Evolutionary conservation across 768 basidiomycete genomes (phyloP).

Genomic region (Mycena galericulata): DNA sequence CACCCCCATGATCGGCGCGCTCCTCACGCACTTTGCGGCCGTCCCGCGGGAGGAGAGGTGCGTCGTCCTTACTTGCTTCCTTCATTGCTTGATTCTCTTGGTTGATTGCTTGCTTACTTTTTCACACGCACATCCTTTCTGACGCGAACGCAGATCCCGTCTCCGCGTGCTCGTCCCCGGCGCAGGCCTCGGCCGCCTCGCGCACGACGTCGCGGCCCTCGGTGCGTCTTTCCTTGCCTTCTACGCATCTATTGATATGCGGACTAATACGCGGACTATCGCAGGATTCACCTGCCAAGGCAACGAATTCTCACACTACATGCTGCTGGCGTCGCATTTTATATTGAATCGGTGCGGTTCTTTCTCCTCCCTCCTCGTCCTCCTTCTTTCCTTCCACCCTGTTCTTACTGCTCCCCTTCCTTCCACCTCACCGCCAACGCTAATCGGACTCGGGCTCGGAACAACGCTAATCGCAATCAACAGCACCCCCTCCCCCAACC

Average conservation of each 20-base stretch:
- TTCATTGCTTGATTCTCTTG: no score
- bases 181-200: constrained; percentile 88
- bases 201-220: constrained; percentile 86
- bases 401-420: not conserved
- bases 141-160: constrained; percentile 54
- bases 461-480: constrained; percentile 14
- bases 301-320: constrained; percentile 96
- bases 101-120: no score
- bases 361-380: no score
- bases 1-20: constrained; percentile 81
- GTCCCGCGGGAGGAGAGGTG: constrained; percentile 69
- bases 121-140: not conserved
- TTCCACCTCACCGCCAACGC: no score
- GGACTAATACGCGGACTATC: not conserved
- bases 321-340: constrained; percentile 91
- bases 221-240: constrained; percentile 57
- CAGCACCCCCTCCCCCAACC: constrained; percentile 73
- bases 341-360: constrained; percentile 80
- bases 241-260: not conserved
- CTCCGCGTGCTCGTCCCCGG: constrained; percentile 90
- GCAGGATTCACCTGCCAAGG: constrained; percentile 92
- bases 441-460: no score
- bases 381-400: not conserved
- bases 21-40: constrained; percentile 72
- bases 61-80: no score